Percentiles rank a stretch among this genome's conserved stretches.
phyloP scores from a whole-genome alignment of 192 early-diverging fungal species.

The Spizellomyces punctatus region DNA sequence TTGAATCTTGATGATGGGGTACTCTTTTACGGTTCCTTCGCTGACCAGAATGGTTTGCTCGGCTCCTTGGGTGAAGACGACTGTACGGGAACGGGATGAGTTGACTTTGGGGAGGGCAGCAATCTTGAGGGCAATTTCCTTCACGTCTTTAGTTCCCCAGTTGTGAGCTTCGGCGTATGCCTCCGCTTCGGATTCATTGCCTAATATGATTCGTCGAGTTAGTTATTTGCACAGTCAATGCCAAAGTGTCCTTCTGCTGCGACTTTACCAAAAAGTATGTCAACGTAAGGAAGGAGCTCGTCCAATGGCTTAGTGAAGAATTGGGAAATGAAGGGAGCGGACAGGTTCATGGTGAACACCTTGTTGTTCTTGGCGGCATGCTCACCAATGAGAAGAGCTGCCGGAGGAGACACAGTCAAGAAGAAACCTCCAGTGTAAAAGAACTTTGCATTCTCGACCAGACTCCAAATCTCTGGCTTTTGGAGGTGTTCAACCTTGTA shows the following conservation, averaged over 20 bases:
- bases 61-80: conserved; percentile 91
- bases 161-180: conserved; percentile 77
- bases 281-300: conserved; percentile 80
- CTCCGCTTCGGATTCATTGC: conserved; percentile 93
- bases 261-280: conserved; percentile 82
- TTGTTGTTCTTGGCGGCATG: conserved; percentile 86
- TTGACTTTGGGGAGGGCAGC: conserved; percentile 83
- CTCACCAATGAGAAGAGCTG: conserved; percentile 84
- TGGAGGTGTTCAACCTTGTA: conserved; percentile 72
- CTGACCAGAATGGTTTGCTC: conserved; percentile 71
- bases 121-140: conserved; percentile 79
- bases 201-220: conserved; percentile 6
- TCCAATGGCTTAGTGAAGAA: conserved; percentile 88
- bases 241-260: background rate
- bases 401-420: conserved; percentile 85
- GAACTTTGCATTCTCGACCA: conserved; percentile 84
- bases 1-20: conserved; percentile 64
- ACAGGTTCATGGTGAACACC: conserved; percentile 89
- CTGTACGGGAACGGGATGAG: conserved; percentile 70
- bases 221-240: background rate
- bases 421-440: conserved; percentile 96
- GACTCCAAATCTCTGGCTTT: conserved; percentile 77
- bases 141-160: conserved; percentile 72
- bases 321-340: conserved; percentile 92
- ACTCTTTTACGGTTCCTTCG: conserved; percentile 54